Percentiles rank a stretch among this genome's conserved stretches.
phyloP scores from a whole-genome alignment of 306 rosid genomes.

The Quercus alba region DNA sequence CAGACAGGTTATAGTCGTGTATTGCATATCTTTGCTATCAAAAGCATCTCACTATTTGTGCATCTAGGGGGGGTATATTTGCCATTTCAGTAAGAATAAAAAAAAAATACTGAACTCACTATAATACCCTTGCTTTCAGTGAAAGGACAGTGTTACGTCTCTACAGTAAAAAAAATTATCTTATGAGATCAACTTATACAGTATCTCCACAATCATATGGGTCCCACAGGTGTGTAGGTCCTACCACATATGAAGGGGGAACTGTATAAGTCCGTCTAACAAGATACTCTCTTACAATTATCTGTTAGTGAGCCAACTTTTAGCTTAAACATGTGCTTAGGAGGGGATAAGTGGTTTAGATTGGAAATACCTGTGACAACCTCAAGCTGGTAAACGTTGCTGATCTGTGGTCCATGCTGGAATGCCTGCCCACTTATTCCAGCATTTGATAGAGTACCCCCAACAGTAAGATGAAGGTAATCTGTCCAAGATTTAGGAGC shows the following conservation, averaged over 20 bases:
- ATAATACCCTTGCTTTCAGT: background rate
- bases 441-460: constrained; percentile 93
- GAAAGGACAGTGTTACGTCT: background rate
- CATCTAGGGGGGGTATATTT: background rate
- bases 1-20: background rate
- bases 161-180: background rate
- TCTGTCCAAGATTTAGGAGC: constrained; percentile 99
- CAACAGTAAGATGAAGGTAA: constrained; percentile 89
- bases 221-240: too few relatives aligned
- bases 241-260: too few relatives aligned
- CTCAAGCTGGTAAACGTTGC: constrained; percentile 70
- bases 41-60: background rate
- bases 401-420: constrained; percentile 92
- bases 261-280: too few relatives aligned
- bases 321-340: constrained; percentile 3
- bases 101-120: background rate
- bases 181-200: too few relatives aligned
- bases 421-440: constrained; percentile 98
- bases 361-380: constrained; percentile 76
- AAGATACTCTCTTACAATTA: too few relatives aligned
- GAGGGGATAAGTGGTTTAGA: background rate
- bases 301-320: background rate
- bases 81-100: background rate
- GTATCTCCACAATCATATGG: too few relatives aligned
- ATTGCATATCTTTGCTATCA: background rate